Conservation (phyloP, 2,329 filamentous ascomycete species). For the Laburnicola sp. region DNA sequence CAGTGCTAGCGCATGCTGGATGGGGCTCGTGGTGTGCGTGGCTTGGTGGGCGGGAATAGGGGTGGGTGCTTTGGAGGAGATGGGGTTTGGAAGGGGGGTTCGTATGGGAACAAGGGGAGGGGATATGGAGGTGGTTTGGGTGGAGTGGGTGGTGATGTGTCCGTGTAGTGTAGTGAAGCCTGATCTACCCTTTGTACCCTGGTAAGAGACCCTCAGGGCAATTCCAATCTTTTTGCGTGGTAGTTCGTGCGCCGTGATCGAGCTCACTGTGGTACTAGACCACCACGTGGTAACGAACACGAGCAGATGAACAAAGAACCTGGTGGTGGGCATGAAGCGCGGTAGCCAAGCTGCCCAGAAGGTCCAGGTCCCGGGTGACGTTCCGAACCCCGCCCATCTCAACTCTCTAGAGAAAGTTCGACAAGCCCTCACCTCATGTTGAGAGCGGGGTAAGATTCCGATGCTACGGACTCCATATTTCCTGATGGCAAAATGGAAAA, state of each 20-base stretch:
- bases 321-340: neutral
- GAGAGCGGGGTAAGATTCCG: neutral
- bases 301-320: neutral
- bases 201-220: too few relatives aligned
- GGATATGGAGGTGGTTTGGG: too few relatives aligned
- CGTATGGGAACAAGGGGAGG: neutral
- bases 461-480: neutral
- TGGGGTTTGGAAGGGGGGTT: neutral
- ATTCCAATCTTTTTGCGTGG: too few relatives aligned
- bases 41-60: neutral
- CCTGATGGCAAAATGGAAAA: neutral
- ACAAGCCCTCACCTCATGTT: too few relatives aligned
- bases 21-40: neutral
- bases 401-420: too few relatives aligned
- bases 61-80: neutral
- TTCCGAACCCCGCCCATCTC: neutral
- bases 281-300: too few relatives aligned
- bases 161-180: too few relatives aligned
- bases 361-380: neutral
- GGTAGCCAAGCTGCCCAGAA: neutral
- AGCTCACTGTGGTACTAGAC: neutral
- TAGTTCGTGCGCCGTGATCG: neutral
- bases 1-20: slow-evolving; percentile 4
- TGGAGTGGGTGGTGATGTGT: too few relatives aligned
- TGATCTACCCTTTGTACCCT: too few relatives aligned